Percentiles rank a stretch among this genome's conserved stretches.
Evolutionary conservation across 352 stramenopile species (phyloP).

Genomic region (Phytophthora nicotianae): DNA sequence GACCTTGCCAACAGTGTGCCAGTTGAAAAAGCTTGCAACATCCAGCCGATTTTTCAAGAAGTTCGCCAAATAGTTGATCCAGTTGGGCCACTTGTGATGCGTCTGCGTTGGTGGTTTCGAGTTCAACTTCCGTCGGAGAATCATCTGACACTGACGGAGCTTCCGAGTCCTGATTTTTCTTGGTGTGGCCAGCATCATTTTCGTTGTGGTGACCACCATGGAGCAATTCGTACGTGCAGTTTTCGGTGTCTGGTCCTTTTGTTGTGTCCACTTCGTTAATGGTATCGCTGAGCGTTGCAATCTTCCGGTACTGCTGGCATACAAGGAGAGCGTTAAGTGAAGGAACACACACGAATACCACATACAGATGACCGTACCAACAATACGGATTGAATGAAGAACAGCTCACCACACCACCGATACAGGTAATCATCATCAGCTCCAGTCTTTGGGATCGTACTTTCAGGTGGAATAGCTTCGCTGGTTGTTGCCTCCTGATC

Average conservation of each 20-base stretch:
- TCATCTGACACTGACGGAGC: background rate
- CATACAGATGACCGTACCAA: constrained; percentile 33
- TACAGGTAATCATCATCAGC: constrained; percentile 60
- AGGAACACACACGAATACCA: background rate
- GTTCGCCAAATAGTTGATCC: constrained; percentile 29
- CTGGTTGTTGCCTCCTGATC: constrained; percentile 7
- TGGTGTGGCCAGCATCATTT: background rate
- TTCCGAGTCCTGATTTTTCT: background rate
- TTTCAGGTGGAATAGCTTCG: constrained; percentile 7
- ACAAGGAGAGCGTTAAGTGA: background rate
- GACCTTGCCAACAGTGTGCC: constrained; percentile 55
- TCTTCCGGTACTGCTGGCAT: constrained; percentile 43
- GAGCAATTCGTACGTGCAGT: constrained; percentile 49
- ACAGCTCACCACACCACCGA: constrained; percentile 66
- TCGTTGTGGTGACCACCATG: constrained; percentile 12
- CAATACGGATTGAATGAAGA: constrained; percentile 59
- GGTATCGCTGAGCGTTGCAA: constrained; percentile 26
- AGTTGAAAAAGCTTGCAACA: constrained; percentile 53
- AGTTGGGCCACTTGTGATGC: constrained; percentile 11
- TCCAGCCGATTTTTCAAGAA: constrained; percentile 48
- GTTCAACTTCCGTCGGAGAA: background rate
- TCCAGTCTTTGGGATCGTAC: constrained; percentile 2
- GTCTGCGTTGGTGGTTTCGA: background rate
- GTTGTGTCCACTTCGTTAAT: constrained; percentile 23
- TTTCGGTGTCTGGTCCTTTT: constrained; percentile 40